Evolutionary conservation across 2,329 filamentous ascomycete species (phyloP).

Genomic region (Bipolaris cookei): DNA sequence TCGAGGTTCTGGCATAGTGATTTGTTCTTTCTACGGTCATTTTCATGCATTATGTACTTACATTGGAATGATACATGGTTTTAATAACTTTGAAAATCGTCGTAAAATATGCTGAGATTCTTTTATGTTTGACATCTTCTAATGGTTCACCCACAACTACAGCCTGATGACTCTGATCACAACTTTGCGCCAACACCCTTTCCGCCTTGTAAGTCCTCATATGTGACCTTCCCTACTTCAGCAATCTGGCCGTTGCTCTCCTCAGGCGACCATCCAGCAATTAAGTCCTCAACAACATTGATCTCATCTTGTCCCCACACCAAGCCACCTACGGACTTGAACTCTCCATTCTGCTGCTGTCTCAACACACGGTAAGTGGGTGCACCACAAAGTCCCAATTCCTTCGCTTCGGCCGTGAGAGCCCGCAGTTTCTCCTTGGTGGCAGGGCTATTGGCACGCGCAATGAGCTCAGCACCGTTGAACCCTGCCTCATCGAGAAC

Average conservation of each 20-base stretch:
- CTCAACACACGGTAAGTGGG: conserved; percentile 42
- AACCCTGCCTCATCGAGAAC: conserved; percentile 39
- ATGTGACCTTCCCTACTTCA: conserved; percentile 15
- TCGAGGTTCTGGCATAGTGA: background rate
- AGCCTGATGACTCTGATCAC: background rate
- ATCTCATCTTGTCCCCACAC: conserved; percentile 47
- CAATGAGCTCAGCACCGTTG: conserved; percentile 34
- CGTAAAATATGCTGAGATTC: background rate
- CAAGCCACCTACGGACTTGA: conserved; percentile 31
- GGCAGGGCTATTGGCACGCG: conserved; percentile 31
- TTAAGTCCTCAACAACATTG: conserved; percentile 44
- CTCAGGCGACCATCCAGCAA: conserved; percentile 40
- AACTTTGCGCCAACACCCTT: conserved; percentile 6
- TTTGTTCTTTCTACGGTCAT: background rate
- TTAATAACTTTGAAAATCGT: background rate
- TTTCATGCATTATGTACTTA: background rate
- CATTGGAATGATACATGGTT: background rate
- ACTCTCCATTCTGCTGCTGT: conserved; percentile 12
- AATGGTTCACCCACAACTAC: too few species aligned
- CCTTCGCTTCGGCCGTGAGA: conserved; percentile 42
- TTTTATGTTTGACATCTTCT: background rate
- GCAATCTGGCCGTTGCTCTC: conserved; percentile 7
- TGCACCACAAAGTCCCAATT: conserved; percentile 41
- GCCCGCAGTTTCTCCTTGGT: conserved; percentile 35
- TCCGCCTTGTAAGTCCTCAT: background rate